These are phyloP conservation scores for Alternaria panax DNA, from an alignment of 2,329 filamentous ascomycete genomes.

Conservation along the genomic window DNA sequence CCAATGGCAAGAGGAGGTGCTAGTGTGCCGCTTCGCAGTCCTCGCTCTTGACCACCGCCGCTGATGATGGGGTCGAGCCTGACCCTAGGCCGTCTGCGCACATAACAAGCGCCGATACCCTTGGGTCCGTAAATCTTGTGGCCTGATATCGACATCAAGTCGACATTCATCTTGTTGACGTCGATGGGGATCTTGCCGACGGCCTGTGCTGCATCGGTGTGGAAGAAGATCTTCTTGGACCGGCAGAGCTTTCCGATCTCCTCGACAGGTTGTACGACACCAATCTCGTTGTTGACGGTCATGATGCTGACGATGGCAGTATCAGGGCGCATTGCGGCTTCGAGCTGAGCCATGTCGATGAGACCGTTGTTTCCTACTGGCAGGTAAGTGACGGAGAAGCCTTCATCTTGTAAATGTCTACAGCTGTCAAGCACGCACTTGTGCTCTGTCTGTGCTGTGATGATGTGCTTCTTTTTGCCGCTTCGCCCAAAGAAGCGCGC, in stretches of 20 bases:
- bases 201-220: constrained; percentile 94
- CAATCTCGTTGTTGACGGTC: constrained; percentile 99
- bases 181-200: constrained; percentile 98
- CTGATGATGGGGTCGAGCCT: constrained; percentile 95
- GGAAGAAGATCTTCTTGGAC: constrained; percentile 94
- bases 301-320: constrained; percentile 95
- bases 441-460: constrained; percentile 97
- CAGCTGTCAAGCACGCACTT: constrained; percentile 99
- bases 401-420: constrained; percentile 94
- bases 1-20: constrained; percentile 88
- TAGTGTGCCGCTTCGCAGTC: constrained; percentile 90
- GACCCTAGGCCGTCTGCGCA: constrained; percentile 89
- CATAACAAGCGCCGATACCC: constrained; percentile 95
- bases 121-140: constrained; percentile 99
- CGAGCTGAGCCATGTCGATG: constrained; percentile 81
- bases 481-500: constrained; percentile 91
- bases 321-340: constrained; percentile 88
- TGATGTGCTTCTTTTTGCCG: constrained; percentile 98
- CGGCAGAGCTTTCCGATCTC: constrained; percentile 94
- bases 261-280: constrained; percentile 95
- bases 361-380: constrained; percentile 89
- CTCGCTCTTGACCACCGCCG: constrained; percentile 94
- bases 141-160: constrained; percentile 97
- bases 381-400: constrained; percentile 95
- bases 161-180: constrained; percentile 97